These are phyloP conservation scores for Aspergillus sclerotiicarbonarius DNA, from an alignment of 495 filamentous ascomycete genomes.

Conservation along the genomic window DNA sequence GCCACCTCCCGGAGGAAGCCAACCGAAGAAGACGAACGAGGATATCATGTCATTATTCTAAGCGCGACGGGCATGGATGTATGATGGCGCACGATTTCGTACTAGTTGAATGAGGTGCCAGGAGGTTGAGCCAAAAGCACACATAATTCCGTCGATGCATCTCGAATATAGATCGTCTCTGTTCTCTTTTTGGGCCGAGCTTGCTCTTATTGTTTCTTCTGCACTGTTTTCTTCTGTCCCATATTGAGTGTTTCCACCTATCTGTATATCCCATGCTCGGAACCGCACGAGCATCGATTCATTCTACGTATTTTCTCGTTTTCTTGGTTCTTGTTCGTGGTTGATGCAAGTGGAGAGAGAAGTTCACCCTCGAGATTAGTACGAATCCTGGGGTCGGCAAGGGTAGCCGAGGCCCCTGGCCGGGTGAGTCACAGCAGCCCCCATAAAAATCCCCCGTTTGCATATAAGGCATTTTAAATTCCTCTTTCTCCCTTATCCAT, in stretches of 20 bases:
- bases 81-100: constrained; percentile 1
- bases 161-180: constrained; percentile 27
- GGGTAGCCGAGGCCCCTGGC: background rate
- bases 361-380: background rate
- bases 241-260: constrained; percentile 4
- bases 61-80: background rate
- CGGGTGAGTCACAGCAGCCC: background rate
- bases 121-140: background rate
- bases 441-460: background rate
- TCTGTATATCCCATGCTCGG: constrained; percentile 7
- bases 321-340: background rate
- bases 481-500: background rate
- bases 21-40: constrained; percentile 69
- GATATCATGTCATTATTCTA: constrained; percentile 91
- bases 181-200: constrained; percentile 21
- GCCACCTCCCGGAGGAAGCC: constrained; percentile 23
- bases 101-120: background rate
- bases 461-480: background rate
- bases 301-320: background rate
- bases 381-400: background rate
- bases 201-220: constrained; percentile 11
- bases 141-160: constrained; percentile 6
- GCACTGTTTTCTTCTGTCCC: constrained; percentile 1
- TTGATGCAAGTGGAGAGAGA: no score
- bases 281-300: background rate